Conservation (phyloP, 2,329 filamentous ascomycete genomes). For the Penicillium paneum region DNA sequence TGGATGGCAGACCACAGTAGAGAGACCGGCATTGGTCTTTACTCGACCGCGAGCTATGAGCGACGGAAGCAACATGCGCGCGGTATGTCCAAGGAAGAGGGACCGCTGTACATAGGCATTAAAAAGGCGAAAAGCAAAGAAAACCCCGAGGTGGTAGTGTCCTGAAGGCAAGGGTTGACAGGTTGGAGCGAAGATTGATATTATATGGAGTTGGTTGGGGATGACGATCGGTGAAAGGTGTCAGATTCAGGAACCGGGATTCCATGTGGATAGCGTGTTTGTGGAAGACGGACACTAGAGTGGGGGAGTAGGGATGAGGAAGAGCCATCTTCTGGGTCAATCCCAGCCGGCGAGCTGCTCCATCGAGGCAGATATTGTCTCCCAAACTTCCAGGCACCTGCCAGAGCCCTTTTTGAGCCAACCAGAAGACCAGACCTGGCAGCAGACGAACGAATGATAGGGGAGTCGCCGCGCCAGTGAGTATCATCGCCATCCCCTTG, state of each 20-base stretch:
- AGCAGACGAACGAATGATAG: background rate
- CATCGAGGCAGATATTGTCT: slow-evolving; percentile 25
- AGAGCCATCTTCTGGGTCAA: slow-evolving; percentile 4
- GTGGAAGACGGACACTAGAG: slow-evolving; percentile 2
- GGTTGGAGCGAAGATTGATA: background rate
- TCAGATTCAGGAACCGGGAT: background rate
- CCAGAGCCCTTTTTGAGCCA: slow-evolving; percentile 27
- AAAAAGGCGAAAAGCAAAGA: background rate
- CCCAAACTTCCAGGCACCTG: slow-evolving; percentile 26
- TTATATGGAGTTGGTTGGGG: background rate
- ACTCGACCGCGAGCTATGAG: background rate
- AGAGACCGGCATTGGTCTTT: background rate
- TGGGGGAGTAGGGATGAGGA: slow-evolving; percentile 17
- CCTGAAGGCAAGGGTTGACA: background rate
- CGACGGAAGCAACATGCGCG: background rate
- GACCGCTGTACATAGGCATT: slow-evolving; percentile 16
- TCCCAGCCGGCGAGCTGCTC: slow-evolving; percentile 18
- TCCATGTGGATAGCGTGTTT: background rate
- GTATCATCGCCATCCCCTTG: slow-evolving; percentile 19
- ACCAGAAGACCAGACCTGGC: slow-evolving; percentile 20
- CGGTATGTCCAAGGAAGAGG: background rate
- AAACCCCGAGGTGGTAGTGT: background rate
- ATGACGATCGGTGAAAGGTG: slow-evolving; percentile 3
- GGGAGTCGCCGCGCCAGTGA: background rate
- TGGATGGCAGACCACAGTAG: background rate